phyloP scores from a whole-genome alignment of 345 rosid species.

The Rhizophora mangle region DNA sequence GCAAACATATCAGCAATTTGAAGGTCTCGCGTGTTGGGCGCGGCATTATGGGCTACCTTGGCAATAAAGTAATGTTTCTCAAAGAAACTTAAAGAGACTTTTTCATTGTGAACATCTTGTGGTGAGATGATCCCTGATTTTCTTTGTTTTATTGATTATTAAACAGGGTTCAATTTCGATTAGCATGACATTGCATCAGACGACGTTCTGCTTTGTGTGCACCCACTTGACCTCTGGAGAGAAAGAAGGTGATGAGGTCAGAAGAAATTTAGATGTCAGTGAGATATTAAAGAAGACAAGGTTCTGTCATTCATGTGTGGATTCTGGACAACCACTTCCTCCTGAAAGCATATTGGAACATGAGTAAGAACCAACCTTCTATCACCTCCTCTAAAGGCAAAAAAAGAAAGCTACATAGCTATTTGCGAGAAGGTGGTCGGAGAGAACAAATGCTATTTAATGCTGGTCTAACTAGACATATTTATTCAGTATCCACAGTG shows the following conservation, averaged over 20 bases:
- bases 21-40: conserved; percentile 92
- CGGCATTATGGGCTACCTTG: conserved; percentile 95
- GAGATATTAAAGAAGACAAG: conserved; percentile 79
- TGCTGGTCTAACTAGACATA: no score
- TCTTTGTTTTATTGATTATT: background rate
- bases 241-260: conserved; percentile 79
- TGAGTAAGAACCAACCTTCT: conserved; percentile 48
- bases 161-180: conserved; percentile 83
- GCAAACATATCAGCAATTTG: conserved; percentile 48
- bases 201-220: conserved; percentile 80
- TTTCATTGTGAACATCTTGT: background rate
- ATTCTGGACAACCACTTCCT: conserved; percentile 9
- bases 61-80: conserved; percentile 64
- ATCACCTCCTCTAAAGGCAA: no score
- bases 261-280: conserved; percentile 71
- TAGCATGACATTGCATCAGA: conserved; percentile 67
- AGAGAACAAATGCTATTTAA: no score
- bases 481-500: no score
- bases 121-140: background rate
- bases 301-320: conserved; percentile 35
- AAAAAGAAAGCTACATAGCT: no score
- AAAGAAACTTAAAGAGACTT: background rate
- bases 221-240: conserved; percentile 92
- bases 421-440: no score
- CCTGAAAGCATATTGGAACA: conserved; percentile 72